Conservation (phyloP, 331 rosid genomes). For the Spiraea crenata region DNA sequence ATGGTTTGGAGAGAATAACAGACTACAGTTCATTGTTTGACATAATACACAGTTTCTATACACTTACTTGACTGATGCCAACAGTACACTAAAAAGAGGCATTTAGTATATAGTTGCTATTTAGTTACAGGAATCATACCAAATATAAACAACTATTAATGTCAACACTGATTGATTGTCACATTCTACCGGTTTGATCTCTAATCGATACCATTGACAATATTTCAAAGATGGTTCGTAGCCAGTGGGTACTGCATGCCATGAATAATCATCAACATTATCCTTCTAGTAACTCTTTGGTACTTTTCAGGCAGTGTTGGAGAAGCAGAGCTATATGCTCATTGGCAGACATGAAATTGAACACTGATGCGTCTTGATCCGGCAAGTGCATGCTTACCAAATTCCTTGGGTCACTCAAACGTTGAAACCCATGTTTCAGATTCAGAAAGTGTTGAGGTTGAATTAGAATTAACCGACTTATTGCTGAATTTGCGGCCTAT, state of each 20-base stretch:
- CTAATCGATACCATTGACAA: background rate
- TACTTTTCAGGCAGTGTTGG: conserved; percentile 85
- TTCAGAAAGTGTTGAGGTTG: conserved; percentile 78
- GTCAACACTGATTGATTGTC: background rate
- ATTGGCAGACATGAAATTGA: conserved; percentile 98
- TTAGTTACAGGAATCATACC: background rate
- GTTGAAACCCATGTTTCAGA: conserved; percentile 50
- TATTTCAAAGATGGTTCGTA: background rate
- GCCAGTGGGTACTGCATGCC: background rate
- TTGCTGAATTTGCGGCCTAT: conserved; percentile 77
- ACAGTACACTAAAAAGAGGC: background rate
- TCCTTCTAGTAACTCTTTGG: conserved; percentile 1
- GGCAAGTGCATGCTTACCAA: conserved; percentile 74
- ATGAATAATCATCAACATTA: background rate
- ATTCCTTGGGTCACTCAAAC: conserved; percentile 46
- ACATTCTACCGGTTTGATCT: background rate
- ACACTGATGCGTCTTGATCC: conserved; percentile 84
- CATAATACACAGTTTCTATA: background rate
- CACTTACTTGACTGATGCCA: background rate
- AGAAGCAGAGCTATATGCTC: conserved; percentile 99
- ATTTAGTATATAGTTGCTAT: background rate
- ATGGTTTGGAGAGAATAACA: too few species aligned
- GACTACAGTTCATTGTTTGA: background rate
- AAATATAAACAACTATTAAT: background rate
- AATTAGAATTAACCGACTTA: conserved; percentile 66